Conservation (phyloP, 2,329 filamentous ascomycete species). For the Alternaria angustiovoidea region DNA sequence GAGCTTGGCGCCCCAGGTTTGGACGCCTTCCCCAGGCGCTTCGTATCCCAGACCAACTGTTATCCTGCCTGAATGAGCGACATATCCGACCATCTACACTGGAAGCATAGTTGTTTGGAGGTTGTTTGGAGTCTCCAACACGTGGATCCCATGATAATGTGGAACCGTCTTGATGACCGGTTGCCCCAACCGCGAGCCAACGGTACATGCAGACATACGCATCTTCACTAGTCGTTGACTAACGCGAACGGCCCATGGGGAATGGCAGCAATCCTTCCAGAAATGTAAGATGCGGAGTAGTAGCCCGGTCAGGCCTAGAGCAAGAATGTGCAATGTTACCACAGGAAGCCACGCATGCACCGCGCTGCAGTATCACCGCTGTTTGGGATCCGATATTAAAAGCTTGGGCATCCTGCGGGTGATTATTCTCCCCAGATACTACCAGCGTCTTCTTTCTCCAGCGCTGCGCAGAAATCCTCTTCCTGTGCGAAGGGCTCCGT, state of each 20-base stretch:
- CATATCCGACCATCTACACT: constrained; percentile 21
- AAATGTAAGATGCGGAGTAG: constrained; percentile 44
- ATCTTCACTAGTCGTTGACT: constrained; percentile 14
- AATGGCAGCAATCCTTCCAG: constrained; percentile 40
- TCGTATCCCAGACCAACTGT: constrained; percentile 43
- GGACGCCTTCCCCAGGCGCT: constrained; percentile 31
- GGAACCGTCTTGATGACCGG: constrained; percentile 9
- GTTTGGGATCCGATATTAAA: constrained; percentile 41
- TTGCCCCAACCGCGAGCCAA: constrained; percentile 24
- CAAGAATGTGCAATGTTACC: constrained; percentile 43
- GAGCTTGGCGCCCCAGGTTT: constrained; percentile 44
- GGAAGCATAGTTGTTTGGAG: constrained; percentile 12
- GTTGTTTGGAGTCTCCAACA: constrained; percentile 11
- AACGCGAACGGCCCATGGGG: constrained; percentile 24
- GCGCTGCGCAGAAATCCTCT: constrained; percentile 32
- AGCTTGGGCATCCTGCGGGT: constrained; percentile 30
- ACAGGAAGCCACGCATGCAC: constrained; percentile 42
- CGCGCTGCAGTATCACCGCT: constrained; percentile 28
- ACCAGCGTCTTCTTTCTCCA: constrained; percentile 33
- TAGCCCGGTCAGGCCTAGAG: constrained; percentile 36
- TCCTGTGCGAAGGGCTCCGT: constrained; percentile 26
- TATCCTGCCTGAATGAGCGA: constrained; percentile 34
- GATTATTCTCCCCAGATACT: constrained; percentile 30
- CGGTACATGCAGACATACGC: constrained; percentile 16
- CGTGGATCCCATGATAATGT: not conserved